Base-by-base conservation (phyloP, 352 stramenopile genomes). In the Peronospora belbahrii region DNA sequence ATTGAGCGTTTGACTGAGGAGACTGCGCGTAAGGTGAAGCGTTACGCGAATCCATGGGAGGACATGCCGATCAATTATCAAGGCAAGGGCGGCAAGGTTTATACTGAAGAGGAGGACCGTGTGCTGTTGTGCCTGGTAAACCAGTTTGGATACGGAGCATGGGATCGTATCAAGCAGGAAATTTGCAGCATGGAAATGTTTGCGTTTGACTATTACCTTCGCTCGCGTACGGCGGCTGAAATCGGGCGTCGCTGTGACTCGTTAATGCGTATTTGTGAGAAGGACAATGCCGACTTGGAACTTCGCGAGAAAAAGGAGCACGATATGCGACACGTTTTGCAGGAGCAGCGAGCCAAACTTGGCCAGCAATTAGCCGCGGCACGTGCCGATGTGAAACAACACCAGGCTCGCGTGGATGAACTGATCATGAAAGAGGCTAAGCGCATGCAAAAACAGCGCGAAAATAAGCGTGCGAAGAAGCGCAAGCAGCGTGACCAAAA, bases 151-250 rank as follows among this genome's bases (percentile, higher is more conserved):
- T 99, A 98, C 55, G 96, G 95, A 27, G 87, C 89, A 18, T 98
- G 95, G 73, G 95, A 98, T 56, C 82, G 90, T 35, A 98, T 99
- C 59, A 95, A 97, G 43, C 83, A 97, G 34, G 94, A 98, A 65
- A 98, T 99, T 22, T 85, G 83, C 42, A 74, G 76, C 15, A 67
- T 88, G 25, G 77, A 90, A 39, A 73, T 82, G 65, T 99, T 99
- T 58, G 79, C 95, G 11, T 99, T 99, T 38, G 95, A 99, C 55
- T 99, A 97, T 78, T 99, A 98, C 62, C 95, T 99, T 63, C 97
- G 97, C 28, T 98, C 89, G 8, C 81, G 96, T 32, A 98, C 86
- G 10, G 84, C 92, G 1, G 79, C 81, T 4, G 96, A 99, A 59
- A 95, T 99, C 27, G 92, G 97, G 22, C 94, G 95, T 34, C 89